Evolutionary conservation across 2,329 filamentous ascomycete genomes (phyloP).

Genomic region (Rutstroemia sp.): DNA sequence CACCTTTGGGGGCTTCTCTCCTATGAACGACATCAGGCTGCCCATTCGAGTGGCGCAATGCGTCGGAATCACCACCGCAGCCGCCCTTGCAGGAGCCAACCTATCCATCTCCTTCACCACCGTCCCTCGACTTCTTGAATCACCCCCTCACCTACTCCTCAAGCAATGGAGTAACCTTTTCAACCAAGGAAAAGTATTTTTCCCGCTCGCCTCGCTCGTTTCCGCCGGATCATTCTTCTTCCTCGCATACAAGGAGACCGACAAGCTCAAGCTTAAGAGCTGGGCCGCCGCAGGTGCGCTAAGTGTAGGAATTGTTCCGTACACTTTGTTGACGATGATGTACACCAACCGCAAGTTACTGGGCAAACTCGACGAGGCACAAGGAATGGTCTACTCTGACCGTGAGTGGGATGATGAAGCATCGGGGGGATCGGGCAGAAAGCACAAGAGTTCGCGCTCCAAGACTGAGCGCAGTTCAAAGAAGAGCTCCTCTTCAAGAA

Average conservation of each 20-base stretch:
- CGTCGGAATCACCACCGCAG: constrained; percentile 43
- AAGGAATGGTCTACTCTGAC: constrained; percentile 23
- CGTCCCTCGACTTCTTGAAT: constrained; percentile 47
- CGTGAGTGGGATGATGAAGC: neutral
- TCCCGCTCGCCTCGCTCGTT: constrained; percentile 34
- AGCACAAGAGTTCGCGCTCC: constrained; percentile 4
- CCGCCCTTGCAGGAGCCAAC: constrained; percentile 35
- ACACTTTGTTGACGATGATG: constrained; percentile 40
- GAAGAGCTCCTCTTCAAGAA: constrained; percentile 5
- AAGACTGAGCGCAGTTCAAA: constrained; percentile 6
- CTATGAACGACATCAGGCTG: constrained; percentile 2
- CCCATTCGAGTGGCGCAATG: constrained; percentile 41
- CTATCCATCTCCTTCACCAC: constrained; percentile 36
- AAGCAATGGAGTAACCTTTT: constrained; percentile 45
- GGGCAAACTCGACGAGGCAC: constrained; percentile 35
- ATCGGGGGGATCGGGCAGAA: constrained; percentile 3
- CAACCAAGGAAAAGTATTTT: constrained; percentile 31
- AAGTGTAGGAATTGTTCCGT: constrained; percentile 42
- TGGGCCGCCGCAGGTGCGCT: constrained; percentile 41
- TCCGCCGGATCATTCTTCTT: constrained; percentile 37
- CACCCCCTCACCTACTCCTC: constrained; percentile 47
- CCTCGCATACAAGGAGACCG: constrained; percentile 34
- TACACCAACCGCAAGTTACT: constrained; percentile 42
- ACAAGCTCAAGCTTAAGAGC: constrained; percentile 7
- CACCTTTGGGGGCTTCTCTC: neutral